Evolutionary conservation across 306 rosid species (phyloP).

Genomic region (Albizia julibrissin): DNA sequence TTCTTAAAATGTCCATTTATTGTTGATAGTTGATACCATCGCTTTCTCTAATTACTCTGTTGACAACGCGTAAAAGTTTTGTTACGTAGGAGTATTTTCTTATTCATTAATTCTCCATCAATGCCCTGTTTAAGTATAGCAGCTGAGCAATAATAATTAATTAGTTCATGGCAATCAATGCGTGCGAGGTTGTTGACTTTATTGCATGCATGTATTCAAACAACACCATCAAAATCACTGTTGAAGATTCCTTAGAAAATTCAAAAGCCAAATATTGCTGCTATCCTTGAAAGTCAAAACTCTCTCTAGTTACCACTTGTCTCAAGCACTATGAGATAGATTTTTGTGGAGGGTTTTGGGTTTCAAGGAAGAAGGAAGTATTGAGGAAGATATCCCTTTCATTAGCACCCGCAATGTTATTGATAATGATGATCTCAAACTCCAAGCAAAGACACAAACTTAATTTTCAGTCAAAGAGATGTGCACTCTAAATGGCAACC

Average conservation of each 20-base stretch:
- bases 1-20: background rate
- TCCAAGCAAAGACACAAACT: background rate
- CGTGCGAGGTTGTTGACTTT: background rate
- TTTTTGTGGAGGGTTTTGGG: background rate
- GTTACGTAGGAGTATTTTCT: background rate
- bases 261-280: constrained; percentile 3
- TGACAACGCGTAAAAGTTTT: background rate
- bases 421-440: background rate
- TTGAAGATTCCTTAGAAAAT: background rate
- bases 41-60: background rate
- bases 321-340: background rate
- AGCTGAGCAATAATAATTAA: background rate
- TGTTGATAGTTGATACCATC: background rate
- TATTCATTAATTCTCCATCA: background rate
- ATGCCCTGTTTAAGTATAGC: background rate
- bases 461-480: background rate
- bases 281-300: background rate
- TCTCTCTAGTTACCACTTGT: background rate
- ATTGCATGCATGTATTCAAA: background rate
- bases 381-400: background rate
- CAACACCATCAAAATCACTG: background rate
- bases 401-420: too few species aligned
- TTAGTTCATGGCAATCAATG: background rate
- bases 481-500: background rate
- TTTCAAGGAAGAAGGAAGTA: background rate